Base-by-base conservation (phyloP, 1,284 basidiomycete genomes). In the Erythrobasidium hasegawianum region DNA sequence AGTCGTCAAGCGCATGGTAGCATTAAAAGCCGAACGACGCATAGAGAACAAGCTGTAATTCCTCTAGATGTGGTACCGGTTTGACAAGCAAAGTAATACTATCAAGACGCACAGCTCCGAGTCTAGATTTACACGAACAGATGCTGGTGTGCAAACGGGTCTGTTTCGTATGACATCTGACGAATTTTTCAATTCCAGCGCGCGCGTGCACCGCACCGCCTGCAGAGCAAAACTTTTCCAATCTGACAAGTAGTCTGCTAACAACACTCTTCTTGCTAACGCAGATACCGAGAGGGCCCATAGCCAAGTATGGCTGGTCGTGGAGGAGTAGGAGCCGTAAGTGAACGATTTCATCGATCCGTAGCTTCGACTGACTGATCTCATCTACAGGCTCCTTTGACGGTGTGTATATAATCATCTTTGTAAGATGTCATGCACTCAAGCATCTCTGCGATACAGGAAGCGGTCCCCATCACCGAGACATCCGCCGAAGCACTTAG, bases 1-100 rank as follows among this genome's bases (percentile, higher is more conserved):
- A n/a, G 80, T 89, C 38, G 77, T 84, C 4, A 74, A 82, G 71
- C 86, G 88, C 75, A 77, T 92, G 43, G 77, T 86, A 9, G 78
- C 78, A 45, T 79, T 92, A 71, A 91, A 89, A 80, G 78, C 77
- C 66, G 80, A 81, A 59, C 80, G 82, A 71, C 83, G 83, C 67
- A 76, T 90, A 68, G 76, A 85, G 70, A 87, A 87, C 78, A 81
- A 80, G 65, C 68, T 78, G 22, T 65, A 27, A 29, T n/a, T 20
- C 8, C 16, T 16, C 16, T 47, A 18, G 22, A 47, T 41, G 40
- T n/a, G 47, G 41, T 16, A 18, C 18, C 7, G 40, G 14, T 40
- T n/a, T n/a, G n/a, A n/a, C n/a, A n/a, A n/a, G n/a, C n/a, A n/a
- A 47, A 18, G 40, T 59, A 39, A 45, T 22, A 13, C 22, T 45